Percentiles rank a stretch among this genome's conserved stretches.
Evolutionary conservation across 352 stramenopile species (phyloP).

Genomic region (Globisporangium canariense): DNA sequence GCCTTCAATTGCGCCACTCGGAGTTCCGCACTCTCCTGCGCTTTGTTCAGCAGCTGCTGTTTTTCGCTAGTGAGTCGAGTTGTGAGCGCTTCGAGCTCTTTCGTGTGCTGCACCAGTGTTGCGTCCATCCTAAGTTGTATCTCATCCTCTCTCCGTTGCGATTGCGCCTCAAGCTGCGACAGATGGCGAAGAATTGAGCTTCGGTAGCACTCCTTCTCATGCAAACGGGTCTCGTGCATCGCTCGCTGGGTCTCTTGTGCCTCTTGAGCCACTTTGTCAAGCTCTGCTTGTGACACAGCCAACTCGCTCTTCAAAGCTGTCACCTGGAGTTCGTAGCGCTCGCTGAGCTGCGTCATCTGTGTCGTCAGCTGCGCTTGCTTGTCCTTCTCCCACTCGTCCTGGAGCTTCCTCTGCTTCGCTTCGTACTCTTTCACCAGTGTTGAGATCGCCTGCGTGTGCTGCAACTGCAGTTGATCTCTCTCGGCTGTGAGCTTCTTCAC

Average conservation of each 20-base stretch:
- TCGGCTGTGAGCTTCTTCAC: slow-evolving; percentile 24
- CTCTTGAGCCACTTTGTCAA: background rate
- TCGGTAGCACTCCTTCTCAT: slow-evolving; percentile 10
- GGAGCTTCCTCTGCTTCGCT: slow-evolving; percentile 3
- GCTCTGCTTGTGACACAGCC: slow-evolving; percentile 7
- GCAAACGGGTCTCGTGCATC: slow-evolving; percentile 18
- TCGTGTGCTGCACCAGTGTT: slow-evolving; percentile 12
- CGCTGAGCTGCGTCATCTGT: slow-evolving; percentile 21
- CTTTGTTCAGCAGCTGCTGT: slow-evolving; percentile 1
- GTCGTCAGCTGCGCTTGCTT: slow-evolving; percentile 17
- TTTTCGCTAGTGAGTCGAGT: slow-evolving; percentile 9
- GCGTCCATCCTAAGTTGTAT: slow-evolving; percentile 3
- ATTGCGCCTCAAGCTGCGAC: background rate
- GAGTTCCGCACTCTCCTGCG: background rate
- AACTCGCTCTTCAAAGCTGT: slow-evolving; percentile 22
- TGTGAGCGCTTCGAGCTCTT: slow-evolving; percentile 17
- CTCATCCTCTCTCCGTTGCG: slow-evolving; percentile 1
- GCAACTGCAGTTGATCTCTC: slow-evolving; percentile 24
- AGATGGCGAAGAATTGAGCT: slow-evolving; percentile 7
- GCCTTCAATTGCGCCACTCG: slow-evolving; percentile 7
- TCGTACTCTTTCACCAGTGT: slow-evolving; percentile 21
- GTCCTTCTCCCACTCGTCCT: slow-evolving; percentile 21
- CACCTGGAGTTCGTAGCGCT: slow-evolving; percentile 28
- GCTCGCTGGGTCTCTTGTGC: slow-evolving; percentile 12
- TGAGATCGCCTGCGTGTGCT: slow-evolving; percentile 20